Base-by-base conservation (phyloP, 768 basidiomycete genomes). In the Boletus subcaerulescens region DNA sequence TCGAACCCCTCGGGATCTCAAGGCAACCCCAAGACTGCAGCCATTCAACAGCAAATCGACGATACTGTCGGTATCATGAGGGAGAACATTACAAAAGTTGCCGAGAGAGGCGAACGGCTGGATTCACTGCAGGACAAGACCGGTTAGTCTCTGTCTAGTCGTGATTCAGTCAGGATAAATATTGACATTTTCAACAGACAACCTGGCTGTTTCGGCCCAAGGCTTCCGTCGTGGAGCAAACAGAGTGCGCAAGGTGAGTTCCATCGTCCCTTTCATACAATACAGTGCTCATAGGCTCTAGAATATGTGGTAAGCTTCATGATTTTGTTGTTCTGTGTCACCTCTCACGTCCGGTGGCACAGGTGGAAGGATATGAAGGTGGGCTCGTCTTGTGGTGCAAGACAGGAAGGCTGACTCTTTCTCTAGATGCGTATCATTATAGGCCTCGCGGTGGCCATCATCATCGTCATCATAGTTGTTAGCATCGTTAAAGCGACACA, bases 291-390 rank as follows among this genome's bases (percentile, higher is more conserved):
- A 68, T 45, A 22, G 33, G 40, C 41, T 52, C 13, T 46, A 92
- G 91, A 93, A 91, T 69, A 93, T 93, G 91, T 93, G 91, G 91
- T 91, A 83, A 75, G 89, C 76, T 46, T 42, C 33, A 29, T 45
- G 44, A 47, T 39, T 51, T 52, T 18, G 17, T 22, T 35, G 31
- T 48, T 48, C 46, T 15, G 11, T 47, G 14, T 29, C 32, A 58
- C 32, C 40, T 48, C 58, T 57, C 49, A 58, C 58, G 18, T 41
- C 14, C 15, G 43, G 29, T 57, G 50, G 43, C 48, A 33, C 50
- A 92, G 91, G 91, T 95, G 93, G 93, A 95, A 97, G 72, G 94
- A 97, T 71, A 93, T 93, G 91, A 93, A 93, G 87, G 91, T 89
- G 54, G 48, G 78, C 69, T 47, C 41, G 20, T 18, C 7, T 39